phyloP scores from a whole-genome alignment of 2,329 filamentous ascomycete species.

The Penicillium brasilianum region DNA sequence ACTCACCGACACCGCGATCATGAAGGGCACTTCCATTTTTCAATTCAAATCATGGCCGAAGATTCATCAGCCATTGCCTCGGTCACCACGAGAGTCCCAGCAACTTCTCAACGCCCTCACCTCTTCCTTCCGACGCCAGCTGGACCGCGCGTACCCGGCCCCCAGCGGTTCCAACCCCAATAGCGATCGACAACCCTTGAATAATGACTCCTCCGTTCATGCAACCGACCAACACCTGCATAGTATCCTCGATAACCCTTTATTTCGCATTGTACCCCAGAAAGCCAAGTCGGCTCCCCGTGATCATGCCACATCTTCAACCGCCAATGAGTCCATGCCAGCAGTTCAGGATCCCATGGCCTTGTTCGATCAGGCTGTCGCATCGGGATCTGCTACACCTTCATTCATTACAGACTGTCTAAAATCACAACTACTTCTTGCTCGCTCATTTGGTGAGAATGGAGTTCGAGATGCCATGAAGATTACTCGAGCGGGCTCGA shows the following conservation, averaged over 20 bases:
- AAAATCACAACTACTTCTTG: slow-evolving; percentile 40
- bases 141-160: slow-evolving; percentile 63
- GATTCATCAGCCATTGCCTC: slow-evolving; percentile 57
- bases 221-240: slow-evolving; percentile 46
- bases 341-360: slow-evolving; percentile 41
- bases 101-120: slow-evolving; percentile 66
- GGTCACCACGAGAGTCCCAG: slow-evolving; percentile 62
- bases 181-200: slow-evolving; percentile 26
- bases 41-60: slow-evolving; percentile 58
- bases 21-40: slow-evolving; percentile 58
- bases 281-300: slow-evolving; percentile 27
- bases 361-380: slow-evolving; percentile 46
- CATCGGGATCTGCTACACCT: slow-evolving; percentile 42
- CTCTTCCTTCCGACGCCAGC: slow-evolving; percentile 65
- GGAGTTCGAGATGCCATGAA: slow-evolving; percentile 38
- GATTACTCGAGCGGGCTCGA: slow-evolving; percentile 40
- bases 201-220: slow-evolving; percentile 37
- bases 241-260: slow-evolving; percentile 47
- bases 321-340: slow-evolving; percentile 26
- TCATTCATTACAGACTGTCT: slow-evolving; percentile 37
- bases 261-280: slow-evolving; percentile 46
- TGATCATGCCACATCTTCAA: slow-evolving; percentile 19
- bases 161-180: slow-evolving; percentile 27
- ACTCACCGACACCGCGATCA: slow-evolving; percentile 39
- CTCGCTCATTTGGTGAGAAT: slow-evolving; percentile 28